Evolutionary conservation across 1,139 yeast species (phyloP), one percentile per base, ranked within the genome.

Genomic region (Suhomyces bokatorum): DNA sequence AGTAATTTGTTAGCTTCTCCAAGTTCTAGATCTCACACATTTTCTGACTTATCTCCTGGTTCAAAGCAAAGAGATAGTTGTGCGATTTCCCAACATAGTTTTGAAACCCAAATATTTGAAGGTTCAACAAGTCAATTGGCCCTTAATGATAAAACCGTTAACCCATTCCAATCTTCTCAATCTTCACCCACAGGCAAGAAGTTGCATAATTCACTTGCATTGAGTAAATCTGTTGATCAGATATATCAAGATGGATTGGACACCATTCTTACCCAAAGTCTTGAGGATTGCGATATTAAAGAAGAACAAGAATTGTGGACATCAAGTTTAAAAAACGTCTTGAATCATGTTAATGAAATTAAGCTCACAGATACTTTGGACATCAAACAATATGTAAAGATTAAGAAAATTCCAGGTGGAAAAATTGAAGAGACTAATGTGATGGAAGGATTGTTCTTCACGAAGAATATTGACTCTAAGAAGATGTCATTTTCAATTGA

Each of bases 401-500:
- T 93, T 39, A 95, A 93, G 59, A 77, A 90, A 50, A 80, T 91
- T 11, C 75, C 85, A 1, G 99, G 99, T 0, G 93, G 93, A 0
- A 63, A 69, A 1, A 73, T 80, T 8, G 70, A 71, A 13, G 84
- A 85, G 39, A 81, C 95, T 0, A 67, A 69, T 31, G 78, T 81
- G 36, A 64, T 91, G 13, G 83, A 87, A 57, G 99, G 99, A 1
- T 67, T 89, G 6, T 85, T 88, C 11, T 89, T 91, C 64, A 87
- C 98, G 0, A 90, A 91, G 53, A 81, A 85, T 28, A 70, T 91
- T 33, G 96, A 96, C n/a, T 72, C 87, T 35, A 88, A 85, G 57
- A 65, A 78, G 3, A 95, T 95, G 99, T 79, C 89, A 0, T 65
- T 80, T 4, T 60, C 62, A 10, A 73, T 95, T 7, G 57, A 62